Base-by-base conservation (phyloP, 208 protist genomes). In the Leishmania lainsoni region DNA sequence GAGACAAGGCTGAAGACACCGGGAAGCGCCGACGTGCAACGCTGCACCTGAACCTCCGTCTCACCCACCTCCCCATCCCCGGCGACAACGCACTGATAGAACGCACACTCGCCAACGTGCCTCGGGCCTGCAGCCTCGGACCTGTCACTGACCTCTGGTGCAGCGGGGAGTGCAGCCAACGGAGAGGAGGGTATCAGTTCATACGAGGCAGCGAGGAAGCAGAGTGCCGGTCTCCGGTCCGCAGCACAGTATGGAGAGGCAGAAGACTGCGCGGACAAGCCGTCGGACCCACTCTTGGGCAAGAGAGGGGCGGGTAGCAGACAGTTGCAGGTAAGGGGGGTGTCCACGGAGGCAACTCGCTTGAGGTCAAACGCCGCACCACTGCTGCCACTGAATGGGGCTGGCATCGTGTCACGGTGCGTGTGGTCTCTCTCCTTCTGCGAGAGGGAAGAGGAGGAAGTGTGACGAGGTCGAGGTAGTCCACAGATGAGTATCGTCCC, bases 301-400 rank as follows among this genome's bases (percentile, higher is more conserved):
- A n/a, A n/a, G 56, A 22, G 29, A 14, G 77, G 45, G n/a, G 59
- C 51, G 0, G 87, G 70, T 65, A 97, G 87, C 72, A 97, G 83
- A 72, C 93, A 97, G 82, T 94, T 97, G 76, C 92, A 97, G 65
- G 93, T 91, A 48, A 89, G 77, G 10, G 71, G 35, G 0, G 88
- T 92, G 49, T 66, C 20, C 29, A 79, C 52, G 6, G 69, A 76
- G 2, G 52, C 71, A 0, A 80, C 56, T 1, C 72, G 83, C 35
- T 58, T 48, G 42, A 85, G 74, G 1, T 32, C 3, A 49, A 85
- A 83, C 6, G 14, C 12, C n/a, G 29, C 58, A 10, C 3, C 9
- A 39, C 22, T 32, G 17, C 26, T 5, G 8, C 20, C 6, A 22
- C 35, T n/a, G 42, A 32, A 26, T 12, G 14, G 68, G 20, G 32